Conservation (phyloP, 805 yeast species). For the Saturnispora saitoi region DNA sequence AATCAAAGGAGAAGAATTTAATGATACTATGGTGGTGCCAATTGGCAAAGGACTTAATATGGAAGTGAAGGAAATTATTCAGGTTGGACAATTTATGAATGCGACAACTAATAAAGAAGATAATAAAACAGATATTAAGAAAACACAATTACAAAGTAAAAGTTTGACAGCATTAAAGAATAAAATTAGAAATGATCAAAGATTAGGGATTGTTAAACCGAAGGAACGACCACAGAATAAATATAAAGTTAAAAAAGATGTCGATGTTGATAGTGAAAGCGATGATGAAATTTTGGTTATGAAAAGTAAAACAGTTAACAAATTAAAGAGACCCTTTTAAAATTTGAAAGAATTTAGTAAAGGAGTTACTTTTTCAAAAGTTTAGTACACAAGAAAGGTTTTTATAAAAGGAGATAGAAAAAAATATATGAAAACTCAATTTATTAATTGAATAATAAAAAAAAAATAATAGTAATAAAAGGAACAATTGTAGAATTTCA, state of each 20-base stretch:
- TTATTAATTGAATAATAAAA: no score
- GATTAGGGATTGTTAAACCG: conserved; percentile 10
- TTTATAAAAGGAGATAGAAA: neutral
- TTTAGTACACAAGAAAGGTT: neutral
- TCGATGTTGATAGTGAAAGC: neutral
- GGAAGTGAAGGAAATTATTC: conserved; percentile 1
- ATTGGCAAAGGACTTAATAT: conserved; percentile 26
- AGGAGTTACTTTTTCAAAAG: neutral
- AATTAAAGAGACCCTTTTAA: conserved; percentile 6
- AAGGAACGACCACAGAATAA: conserved; percentile 1
- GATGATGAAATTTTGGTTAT: neutral
- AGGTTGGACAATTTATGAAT: conserved; percentile 11
- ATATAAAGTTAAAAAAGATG: neutral
- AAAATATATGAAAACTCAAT: no score
- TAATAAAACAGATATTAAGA: conserved; percentile 7
- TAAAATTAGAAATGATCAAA: conserved; percentile 19
- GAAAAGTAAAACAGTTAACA: conserved; percentile 2
- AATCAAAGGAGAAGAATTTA: conserved; percentile 1
- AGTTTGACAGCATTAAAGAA: conserved; percentile 23
- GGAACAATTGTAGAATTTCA: no score
- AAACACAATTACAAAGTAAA: conserved; percentile 14
- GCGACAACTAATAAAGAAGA: conserved; percentile 8
- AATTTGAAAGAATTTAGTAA: neutral
- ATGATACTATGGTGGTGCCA: conserved; percentile 12
- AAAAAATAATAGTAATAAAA: no score